Evolutionary conservation across 2,329 filamentous ascomycete species (phyloP).

Genomic region (Xylariaceae sp.): DNA sequence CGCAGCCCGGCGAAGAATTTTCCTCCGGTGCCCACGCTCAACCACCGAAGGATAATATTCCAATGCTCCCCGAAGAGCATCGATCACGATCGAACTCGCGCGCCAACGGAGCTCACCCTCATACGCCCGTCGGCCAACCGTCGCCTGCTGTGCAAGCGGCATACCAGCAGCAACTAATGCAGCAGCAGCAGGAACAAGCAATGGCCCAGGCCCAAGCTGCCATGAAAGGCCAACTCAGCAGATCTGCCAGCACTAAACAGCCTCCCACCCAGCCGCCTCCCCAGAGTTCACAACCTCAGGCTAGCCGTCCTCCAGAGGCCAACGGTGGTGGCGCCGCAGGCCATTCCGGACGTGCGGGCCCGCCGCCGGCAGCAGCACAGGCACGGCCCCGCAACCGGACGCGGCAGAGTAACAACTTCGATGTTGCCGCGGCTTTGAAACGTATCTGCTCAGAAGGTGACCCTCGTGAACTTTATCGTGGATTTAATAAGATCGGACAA

Average conservation of each 20-base stretch:
- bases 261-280: constrained; percentile 53
- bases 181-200: constrained; percentile 87
- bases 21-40: constrained; percentile 46
- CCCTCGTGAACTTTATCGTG: constrained; percentile 83
- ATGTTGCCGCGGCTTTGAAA: constrained; percentile 81
- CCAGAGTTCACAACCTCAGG: constrained; percentile 54
- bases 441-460: constrained; percentile 90
- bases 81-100: constrained; percentile 71
- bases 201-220: constrained; percentile 79
- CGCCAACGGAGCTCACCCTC: constrained; percentile 56
- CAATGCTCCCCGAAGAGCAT: constrained; percentile 68
- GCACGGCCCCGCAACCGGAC: constrained; percentile 74
- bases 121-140: constrained; percentile 48
- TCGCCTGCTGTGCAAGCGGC: constrained; percentile 46
- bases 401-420: constrained; percentile 77
- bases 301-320: constrained; percentile 32
- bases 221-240: constrained; percentile 70
- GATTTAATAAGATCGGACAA: constrained; percentile 93
- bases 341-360: constrained; percentile 42
- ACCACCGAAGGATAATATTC: constrained; percentile 56
- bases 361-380: constrained; percentile 51
- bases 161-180: constrained; percentile 66
- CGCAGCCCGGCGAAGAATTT: constrained; percentile 60
- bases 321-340: constrained; percentile 30
- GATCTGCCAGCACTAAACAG: constrained; percentile 74